Evolutionary conservation across 345 rosid genomes (phyloP), one percentile per base, ranked within the genome.

Genomic region (Boechera divaricarpa): DNA sequence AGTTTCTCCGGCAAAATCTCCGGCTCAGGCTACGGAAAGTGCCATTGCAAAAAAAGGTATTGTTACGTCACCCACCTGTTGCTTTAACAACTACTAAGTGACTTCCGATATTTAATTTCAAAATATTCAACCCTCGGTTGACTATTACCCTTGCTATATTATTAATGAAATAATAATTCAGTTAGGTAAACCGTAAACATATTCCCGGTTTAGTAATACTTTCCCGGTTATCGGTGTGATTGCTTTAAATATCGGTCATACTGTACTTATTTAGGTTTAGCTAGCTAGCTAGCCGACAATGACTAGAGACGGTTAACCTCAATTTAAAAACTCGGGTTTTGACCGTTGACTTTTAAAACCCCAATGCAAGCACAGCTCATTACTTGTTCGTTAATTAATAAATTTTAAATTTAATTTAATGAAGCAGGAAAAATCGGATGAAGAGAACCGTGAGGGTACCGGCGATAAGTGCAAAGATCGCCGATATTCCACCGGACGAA

Each of bases 401-500:
- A 5, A 9, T 7, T 15, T 36, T 4, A 7, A 2, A 0, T 36
- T 24, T 32, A 47, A 8, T 31, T 4, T 8, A 42, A 41, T 48
- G 56, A 33, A 79, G 78, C 90, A 92, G 95, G 78, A 94, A 88
- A 73, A 90, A 83, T 74, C 81, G 97, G 59, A 78, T 86, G 83
- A 94, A 89, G 90, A 90, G 84, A 76, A 83, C 84, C 13, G 78
- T 85, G 9, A 84, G 97, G 52, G 99, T 94, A 6, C 96, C 97
- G 59, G 97, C 96, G 55, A 89, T 92, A 32, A 94, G 99, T 75
- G 68, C 88, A 4, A 94, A 92, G 79, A 83, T 89, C 45, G 99
- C 99, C 47, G 99, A 94, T 74, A 94, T 94, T 70, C 99, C 99
- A 7, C 77, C 94, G 16, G 99, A 94, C 68, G 99, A 92, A 67